Percentiles rank a stretch among this genome's conserved stretches.
phyloP scores from a whole-genome alignment of 1,284 basidiomycete species.

The Naganishia liquefaciens region DNA sequence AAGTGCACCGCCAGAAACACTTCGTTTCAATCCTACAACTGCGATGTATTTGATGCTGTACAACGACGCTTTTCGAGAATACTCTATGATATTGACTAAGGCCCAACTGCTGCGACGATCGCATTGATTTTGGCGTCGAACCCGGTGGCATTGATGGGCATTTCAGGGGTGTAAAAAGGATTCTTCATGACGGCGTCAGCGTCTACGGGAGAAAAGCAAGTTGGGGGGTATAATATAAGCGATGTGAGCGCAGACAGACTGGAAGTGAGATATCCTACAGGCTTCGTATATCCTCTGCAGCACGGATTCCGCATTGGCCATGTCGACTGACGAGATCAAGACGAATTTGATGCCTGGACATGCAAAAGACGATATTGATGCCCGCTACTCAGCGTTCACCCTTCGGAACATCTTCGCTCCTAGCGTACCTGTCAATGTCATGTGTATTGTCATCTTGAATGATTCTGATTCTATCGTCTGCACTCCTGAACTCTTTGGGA shows the following conservation, averaged over 20 bases:
- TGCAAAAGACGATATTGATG: no score
- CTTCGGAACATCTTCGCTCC: neutral
- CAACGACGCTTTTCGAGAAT: neutral
- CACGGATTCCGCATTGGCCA: conserved; percentile 64
- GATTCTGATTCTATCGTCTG: conserved; percentile 92
- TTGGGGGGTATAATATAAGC: neutral
- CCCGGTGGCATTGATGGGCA: conserved; percentile 90
- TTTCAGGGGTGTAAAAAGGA: conserved; percentile 97
- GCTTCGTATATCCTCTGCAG: conserved; percentile 83
- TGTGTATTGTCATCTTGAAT: conserved; percentile 83
- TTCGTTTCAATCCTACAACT: conserved; percentile 1
- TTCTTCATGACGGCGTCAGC: conserved; percentile 97
- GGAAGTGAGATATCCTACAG: conserved; percentile 57
- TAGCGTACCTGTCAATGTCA: conserved; percentile 90
- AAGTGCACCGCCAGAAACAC: neutral
- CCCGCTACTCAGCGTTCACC: no score
- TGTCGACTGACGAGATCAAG: conserved; percentile 69
- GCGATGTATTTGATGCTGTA: neutral
- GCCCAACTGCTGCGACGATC: conserved; percentile 41
- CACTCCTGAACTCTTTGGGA: conserved; percentile 67
- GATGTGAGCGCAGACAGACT: neutral
- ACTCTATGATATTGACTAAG: no score
- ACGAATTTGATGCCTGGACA: conserved; percentile 93
- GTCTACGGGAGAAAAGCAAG: conserved; percentile 39
- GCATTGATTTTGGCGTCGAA: conserved; percentile 69